Evolutionary conservation across 2,329 filamentous ascomycete genomes (phyloP), one percentile per base, ranked within the genome.

Genomic region (Coniochaeta prunicola): DNA sequence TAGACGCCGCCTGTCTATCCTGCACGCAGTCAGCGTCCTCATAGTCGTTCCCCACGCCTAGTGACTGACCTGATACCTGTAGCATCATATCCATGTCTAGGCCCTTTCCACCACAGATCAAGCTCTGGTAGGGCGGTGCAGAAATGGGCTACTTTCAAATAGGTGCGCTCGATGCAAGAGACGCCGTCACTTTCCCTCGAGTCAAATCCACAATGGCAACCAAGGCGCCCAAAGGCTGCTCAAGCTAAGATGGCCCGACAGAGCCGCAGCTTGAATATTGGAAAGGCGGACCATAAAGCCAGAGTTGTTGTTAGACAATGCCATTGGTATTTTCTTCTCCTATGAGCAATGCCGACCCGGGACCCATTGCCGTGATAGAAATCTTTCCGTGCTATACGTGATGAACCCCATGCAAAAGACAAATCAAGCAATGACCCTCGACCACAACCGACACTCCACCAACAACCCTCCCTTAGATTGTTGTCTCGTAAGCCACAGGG

Each of bases 401-500:
- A 66, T 68, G 66, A 71, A 70, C 65, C 67, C 68, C 69, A 68
- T 68, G 67, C 66, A 69, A 65, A n/a, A 68, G 64, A 67, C 58
- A 71, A 69, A 67, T 60, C 63, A 70, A 69, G 64, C 67, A 69
- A 68, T 61, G 62, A 61, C 63, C 64, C 64, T 61, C 60, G 62
- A 61, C 61, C 62, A 59, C 60, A 61, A 55, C 59, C 62, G 55
- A 60, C 53, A 33, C 53, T 55, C 24, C 33, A n/a, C 30, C 53
- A 13, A 33, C 61, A 62, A 50, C 57, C 12, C 19, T 61, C 60
- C 63, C 66, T 86, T 94, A 99, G 79, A 99, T 97, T 75, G 91
- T 93, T 72, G 94, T 99, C 86, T 97, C 94, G 87, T 97, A 99
- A 73, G 94, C 80, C 70, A 97, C 85, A 70, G 93, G 92, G 64